These are phyloP conservation scores for Aspergillus alliaceus DNA, from an alignment of 2,329 filamentous ascomycete genomes.

Conservation along the genomic window DNA sequence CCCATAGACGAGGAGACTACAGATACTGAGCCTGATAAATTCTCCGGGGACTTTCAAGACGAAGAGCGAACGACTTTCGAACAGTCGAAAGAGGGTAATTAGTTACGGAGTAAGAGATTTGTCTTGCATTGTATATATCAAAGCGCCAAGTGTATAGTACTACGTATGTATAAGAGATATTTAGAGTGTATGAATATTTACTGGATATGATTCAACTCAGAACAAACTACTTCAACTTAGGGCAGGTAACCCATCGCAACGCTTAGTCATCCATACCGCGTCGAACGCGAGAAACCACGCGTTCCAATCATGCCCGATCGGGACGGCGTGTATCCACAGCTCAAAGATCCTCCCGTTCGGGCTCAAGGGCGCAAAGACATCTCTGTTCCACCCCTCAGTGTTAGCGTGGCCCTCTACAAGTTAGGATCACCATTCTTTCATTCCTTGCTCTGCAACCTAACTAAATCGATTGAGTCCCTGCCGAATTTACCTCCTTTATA, in stretches of 20 bases:
- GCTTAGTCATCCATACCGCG: constrained; percentile 13
- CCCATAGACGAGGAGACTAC: background rate
- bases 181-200: background rate
- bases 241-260: too few species aligned
- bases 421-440: background rate
- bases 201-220: background rate
- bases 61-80: background rate
- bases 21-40: background rate
- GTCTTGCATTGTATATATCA: constrained; percentile 7
- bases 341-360: constrained; percentile 24
- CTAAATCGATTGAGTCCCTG: constrained; percentile 1
- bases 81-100: background rate
- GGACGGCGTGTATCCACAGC: constrained; percentile 23
- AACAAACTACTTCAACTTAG: too few species aligned
- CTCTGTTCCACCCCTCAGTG: background rate
- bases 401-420: background rate
- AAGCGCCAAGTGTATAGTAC: constrained; percentile 2
- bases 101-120: background rate
- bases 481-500: constrained; percentile 5
- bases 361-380: constrained; percentile 10
- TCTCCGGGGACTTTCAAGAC: background rate
- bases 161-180: constrained; percentile 1
- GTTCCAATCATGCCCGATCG: constrained; percentile 37
- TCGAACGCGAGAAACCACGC: constrained; percentile 20
- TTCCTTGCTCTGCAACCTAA: constrained; percentile 13